Evolutionary conservation across 768 basidiomycete genomes (phyloP), one percentile per base, ranked within the genome.

Genomic region (Naganishia friedmannii): DNA sequence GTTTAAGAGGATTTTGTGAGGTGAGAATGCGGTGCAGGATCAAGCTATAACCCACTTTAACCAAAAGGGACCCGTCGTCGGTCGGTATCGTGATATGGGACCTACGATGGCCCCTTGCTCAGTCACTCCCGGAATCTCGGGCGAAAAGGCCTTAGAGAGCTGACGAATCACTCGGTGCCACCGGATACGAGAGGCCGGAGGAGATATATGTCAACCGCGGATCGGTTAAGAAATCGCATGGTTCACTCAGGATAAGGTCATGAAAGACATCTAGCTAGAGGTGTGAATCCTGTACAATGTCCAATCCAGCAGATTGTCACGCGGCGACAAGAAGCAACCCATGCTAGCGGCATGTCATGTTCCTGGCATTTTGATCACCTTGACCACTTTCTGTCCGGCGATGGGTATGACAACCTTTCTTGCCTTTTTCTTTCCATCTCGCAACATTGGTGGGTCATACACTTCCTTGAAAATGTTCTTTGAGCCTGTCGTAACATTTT

Each of bases 281-380:
- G n/a, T n/a, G n/a, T n/a, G n/a, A n/a, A n/a, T n/a, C n/a, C n/a
- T n/a, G n/a, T n/a, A n/a, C n/a, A n/a, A n/a, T n/a, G n/a, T n/a
- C n/a, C n/a, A n/a, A n/a, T n/a, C n/a, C n/a, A n/a, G 7, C 42
- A 15, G 42, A 42, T 42, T 8, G 42, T 42, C 42, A 42, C 2
- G 42, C 9, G 9, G 7, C 15, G 15, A 42, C 42, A 15, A 10
- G 42, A 42, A 8, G 15, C 9, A 42, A 15, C 7, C 15, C 42
- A 28, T 9, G 39, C 13, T 10, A 42, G 9, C 28, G 39, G 13
- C 29, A 45, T 37, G 12, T 29, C 23, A 63, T 17, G 31, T 63
- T n/a, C 60, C 60, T 45, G 60, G 60, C 60, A 63, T 63, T 29
- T 63, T 63, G 39, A 63, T 42, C 10, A 63, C 32, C 60, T 63